Evolutionary conservation across 441 rosid genomes (phyloP).

Genomic region (Pelargonium citronellum): DNA sequence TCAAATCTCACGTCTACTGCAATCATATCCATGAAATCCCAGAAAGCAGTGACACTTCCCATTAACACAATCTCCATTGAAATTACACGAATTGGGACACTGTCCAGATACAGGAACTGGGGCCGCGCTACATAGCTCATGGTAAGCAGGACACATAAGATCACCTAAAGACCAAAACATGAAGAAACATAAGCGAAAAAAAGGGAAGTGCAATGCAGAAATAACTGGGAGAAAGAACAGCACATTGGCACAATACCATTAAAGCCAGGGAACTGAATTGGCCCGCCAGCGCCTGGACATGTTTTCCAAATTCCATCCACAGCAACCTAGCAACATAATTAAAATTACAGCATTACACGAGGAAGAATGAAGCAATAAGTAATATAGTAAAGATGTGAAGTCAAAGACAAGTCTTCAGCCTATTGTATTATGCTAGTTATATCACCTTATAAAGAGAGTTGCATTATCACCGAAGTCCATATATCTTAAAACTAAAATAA

Average conservation of each 20-base stretch:
- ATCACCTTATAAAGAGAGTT: not conserved
- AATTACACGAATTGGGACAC: slow-evolving; percentile 70
- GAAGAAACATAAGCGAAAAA: slow-evolving; percentile 17
- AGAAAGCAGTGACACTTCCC: slow-evolving; percentile 83
- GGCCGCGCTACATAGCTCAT: slow-evolving; percentile 65
- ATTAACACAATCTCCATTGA: slow-evolving; percentile 85
- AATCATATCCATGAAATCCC: slow-evolving; percentile 88
- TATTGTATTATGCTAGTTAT: not conserved
- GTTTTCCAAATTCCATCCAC: slow-evolving; percentile 93
- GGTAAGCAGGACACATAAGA: slow-evolving; percentile 79
- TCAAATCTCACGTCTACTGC: slow-evolving; percentile 63
- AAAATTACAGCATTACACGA: slow-evolving; percentile 6
- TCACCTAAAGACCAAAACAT: slow-evolving; percentile 52
- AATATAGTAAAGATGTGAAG: not conserved
- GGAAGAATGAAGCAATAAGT: not conserved
- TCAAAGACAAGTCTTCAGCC: not conserved
- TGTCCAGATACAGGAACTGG: slow-evolving; percentile 57
- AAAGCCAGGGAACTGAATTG: slow-evolving; percentile 81
- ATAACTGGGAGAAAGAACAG: slow-evolving; percentile 1
- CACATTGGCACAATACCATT: slow-evolving; percentile 48
- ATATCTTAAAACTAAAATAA: not conserved
- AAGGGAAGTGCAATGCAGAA: slow-evolving; percentile 6
- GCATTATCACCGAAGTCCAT: not conserved
- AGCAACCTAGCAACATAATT: slow-evolving; percentile 57
- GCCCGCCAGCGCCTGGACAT: slow-evolving; percentile 84